Base-by-base conservation (phyloP, 768 basidiomycete genomes). In the Neoboletus brunneissimus region DNA sequence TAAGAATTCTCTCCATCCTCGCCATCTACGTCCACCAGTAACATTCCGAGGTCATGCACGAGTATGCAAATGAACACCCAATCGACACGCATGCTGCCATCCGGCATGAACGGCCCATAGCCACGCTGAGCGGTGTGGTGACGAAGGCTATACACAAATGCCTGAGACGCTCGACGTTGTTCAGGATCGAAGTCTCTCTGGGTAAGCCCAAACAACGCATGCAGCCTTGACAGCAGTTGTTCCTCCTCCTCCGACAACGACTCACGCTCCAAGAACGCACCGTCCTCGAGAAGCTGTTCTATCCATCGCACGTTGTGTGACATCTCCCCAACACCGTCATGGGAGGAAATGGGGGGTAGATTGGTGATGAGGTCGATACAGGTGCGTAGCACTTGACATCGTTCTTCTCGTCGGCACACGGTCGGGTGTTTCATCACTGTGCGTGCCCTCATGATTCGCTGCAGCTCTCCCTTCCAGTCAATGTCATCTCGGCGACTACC, bases 81-180 rank as follows among this genome's bases (percentile, higher is more conserved):
- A 62, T 89, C 78, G 5, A 87, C 72, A 1, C 65, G 65, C 25
- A 68, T 80, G 43, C 67, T 70, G 11, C 79, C 79, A 22, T 76
- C 75, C 20, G 66, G 61, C 54, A 77, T 53, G 64, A 83, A 83
- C 4, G 87, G 88, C 1, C 87, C 88, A 57, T 78, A 89, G 4
- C 67, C 67, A 55, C 78, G 82, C 10, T 74, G 74, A 29, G 69
- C 64, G 2, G 68, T 68, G 68, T 88, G 87, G 35, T 86, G 77
- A 4, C 80, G 76, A 65, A 87, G 76, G 56, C 81, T 77, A 60
- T 91, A 91, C 18, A 89, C 83, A 56, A 69, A 83, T 2, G 79
- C 79, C 40, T 83, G 78, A 10, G 81, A 79, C 7, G 68, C 66
- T 8, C 75, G 73, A 9, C 77, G 73, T 18, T 62, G 64, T 40